Evolutionary conservation across 768 basidiomycete genomes (phyloP).

Genomic region (Amanita exitialis): DNA sequence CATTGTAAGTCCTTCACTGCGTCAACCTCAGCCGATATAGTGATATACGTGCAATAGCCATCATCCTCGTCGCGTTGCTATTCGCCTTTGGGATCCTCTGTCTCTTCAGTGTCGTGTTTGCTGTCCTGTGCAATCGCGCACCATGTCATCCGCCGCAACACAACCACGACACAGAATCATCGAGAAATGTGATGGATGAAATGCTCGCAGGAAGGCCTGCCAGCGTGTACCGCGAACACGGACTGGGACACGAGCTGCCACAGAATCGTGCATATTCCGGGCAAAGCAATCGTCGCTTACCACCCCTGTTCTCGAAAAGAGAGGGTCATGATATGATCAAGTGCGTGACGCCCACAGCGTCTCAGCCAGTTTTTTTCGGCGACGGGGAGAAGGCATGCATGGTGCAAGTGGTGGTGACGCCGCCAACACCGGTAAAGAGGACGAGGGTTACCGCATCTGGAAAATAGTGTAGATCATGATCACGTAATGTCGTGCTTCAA

Average conservation of each 20-base stretch:
- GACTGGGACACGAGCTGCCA: not conserved
- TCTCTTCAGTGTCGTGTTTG: conserved; percentile 5
- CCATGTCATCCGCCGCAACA: not conserved
- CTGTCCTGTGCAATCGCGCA: not conserved
- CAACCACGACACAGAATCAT: not conserved
- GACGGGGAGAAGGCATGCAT: conserved; percentile 10
- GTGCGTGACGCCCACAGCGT: conserved; percentile 10
- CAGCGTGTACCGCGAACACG: not conserved
- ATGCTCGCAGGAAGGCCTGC: not conserved
- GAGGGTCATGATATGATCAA: not conserved
- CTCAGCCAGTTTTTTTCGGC: conserved; percentile 20
- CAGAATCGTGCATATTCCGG: not conserved
- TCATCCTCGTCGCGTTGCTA: conserved; percentile 4
- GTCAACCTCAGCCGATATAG: not conserved
- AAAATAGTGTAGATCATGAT: conserved; percentile 5
- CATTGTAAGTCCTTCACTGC: not conserved
- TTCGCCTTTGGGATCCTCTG: conserved; percentile 6
- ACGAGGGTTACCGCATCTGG: conserved; percentile 9
- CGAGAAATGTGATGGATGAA: not conserved
- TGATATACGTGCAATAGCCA: not conserved
- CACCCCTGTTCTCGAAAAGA: not conserved
- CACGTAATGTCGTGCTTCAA: conserved; percentile 11
- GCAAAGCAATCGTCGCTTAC: not conserved
- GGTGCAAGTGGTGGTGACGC: conserved; percentile 21
- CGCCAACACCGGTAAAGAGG: conserved; percentile 20